Evolutionary conservation across 2,329 filamentous ascomycete genomes (phyloP), one percentile per base, ranked within the genome.

Genomic region (Endoconidiophora laricicola): DNA sequence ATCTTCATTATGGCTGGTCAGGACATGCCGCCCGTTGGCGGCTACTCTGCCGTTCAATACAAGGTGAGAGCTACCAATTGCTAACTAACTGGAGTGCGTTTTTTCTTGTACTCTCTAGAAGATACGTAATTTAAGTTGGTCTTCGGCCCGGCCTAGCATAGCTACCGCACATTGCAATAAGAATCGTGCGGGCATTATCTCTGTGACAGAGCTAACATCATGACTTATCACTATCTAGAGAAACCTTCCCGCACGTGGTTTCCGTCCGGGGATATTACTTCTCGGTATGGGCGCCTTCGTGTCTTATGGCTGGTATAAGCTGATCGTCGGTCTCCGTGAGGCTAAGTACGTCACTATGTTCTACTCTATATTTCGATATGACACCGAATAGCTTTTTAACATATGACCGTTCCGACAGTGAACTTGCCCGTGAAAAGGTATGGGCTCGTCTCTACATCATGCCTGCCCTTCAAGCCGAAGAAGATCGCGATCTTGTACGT

Each of bases 11-110:
- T 53, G 51, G 38, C 51, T 24, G 52, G 44, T 36, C 88, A 96
- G 76, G 91, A 98, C 74, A 86, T 98, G 79, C 91, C 91, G 72
- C 91, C 91, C 60, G 66, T 69, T 63, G 91, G 90, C 72, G 91
- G 91, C 74, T 98, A 98, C 69, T 83, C 80, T 66, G 82, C 90
- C 67, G 83, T 98, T 58, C 91, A 98, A 71, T 98, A 95, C 75
- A 94, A 94, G 79, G 84, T 88, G 66, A 62, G 73, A 20, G 7
- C 4, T 12, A 2, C 9, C 16, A 29, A 29, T 29, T 29, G 24
- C 24, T 9, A 29, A 29, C 12, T 10, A 1, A 6, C 26, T 18
- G 16, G 16, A 18, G 16, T 18, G 16, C 16, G 2, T 18, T 18
- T 18, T 18, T 10, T 33, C 26, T 33, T 33, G 7, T 5, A 10